phyloP scores from a whole-genome alignment of 495 filamentous ascomycete species.

The Patellaria atrata region DNA sequence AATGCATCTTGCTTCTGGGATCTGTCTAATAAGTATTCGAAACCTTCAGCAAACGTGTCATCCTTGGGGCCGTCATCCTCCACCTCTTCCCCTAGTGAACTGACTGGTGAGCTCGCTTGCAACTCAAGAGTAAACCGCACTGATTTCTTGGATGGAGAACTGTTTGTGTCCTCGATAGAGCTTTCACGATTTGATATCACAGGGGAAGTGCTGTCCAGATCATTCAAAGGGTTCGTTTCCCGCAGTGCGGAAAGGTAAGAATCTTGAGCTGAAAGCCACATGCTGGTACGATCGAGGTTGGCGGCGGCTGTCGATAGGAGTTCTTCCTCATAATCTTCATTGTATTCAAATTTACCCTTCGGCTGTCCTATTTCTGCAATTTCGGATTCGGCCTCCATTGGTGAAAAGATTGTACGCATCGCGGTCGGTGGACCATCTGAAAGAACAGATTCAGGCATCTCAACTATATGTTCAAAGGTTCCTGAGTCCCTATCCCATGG shows the following conservation, averaged over 20 bases:
- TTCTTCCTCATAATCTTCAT: conserved; percentile 51
- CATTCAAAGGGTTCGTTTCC: conserved; percentile 39
- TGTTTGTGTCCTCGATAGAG: conserved; percentile 12
- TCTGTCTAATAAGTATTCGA: conserved; percentile 53
- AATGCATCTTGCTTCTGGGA: conserved; percentile 53
- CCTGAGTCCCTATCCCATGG: conserved; percentile 59
- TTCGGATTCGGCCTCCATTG: no score
- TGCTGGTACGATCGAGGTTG: conserved; percentile 61
- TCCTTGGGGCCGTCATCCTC: conserved; percentile 35
- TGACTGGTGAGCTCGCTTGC: conserved; percentile 17
- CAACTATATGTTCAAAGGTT: no score
- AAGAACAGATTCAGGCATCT: no score
- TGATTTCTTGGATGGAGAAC: conserved; percentile 40
- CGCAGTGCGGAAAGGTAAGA: conserved; percentile 39
- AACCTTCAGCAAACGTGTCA: conserved; percentile 83
- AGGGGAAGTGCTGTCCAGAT: conserved; percentile 5
- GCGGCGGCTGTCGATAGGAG: conserved; percentile 48
- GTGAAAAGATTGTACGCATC: no score
- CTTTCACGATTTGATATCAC: conserved; percentile 16
- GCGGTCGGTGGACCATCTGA: conserved; percentile 62
- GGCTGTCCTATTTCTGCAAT: conserved; percentile 20
- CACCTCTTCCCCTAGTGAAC: no score
- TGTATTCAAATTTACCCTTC: conserved; percentile 46
- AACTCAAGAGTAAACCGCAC: conserved; percentile 59
- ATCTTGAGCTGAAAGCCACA: conserved; percentile 68